Evolutionary conservation across 2,329 filamentous ascomycete genomes (phyloP), one percentile per base, ranked within the genome.

Genomic region (Alternaria triticina): DNA sequence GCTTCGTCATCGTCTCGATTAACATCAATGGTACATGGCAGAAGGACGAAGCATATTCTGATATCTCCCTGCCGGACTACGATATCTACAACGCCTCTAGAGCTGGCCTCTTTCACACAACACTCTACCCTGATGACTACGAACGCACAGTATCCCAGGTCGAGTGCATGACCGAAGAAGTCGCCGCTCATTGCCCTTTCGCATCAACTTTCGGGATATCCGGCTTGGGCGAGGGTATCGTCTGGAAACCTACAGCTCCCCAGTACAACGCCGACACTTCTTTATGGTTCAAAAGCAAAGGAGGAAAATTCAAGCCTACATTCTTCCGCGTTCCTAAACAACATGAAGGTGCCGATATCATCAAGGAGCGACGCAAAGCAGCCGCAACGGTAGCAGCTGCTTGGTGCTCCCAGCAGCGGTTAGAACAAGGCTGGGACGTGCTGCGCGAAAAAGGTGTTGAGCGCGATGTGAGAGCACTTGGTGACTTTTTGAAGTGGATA

Each of bases 361-460:
- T 52, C 3, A 60, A 52, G 10, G 68, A 65, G 56, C 69, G 67
- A 43, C 33, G 62, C 2, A 65, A 67, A 40, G 50, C 20, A 15
- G 74, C 71, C 1, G 62, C 57, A 17, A 23, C 6, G 2, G 49
- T 70, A 9, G 74, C 69, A 13, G 57, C 25, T 20, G 47, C 64
- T 1, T 76, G 73, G 73, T 73, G 69, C 22, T 67, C 64, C 2
- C 64, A 66, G 43, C 61, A 66, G 59, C 62, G 73, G 40, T 8
- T 76, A 30, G 69, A 74, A 49, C 73, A 75, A 50, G 74, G 71
- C 2, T 72, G 72, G 70, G 72, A 75, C 44, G 70, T 68, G 45
- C 12, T 77, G 40, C 55, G 59, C 12, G 74, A 76, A 40, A 66
- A 58, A 7, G 58, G 62, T 10, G 40, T 70, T 8, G 13, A 44